phyloP scores from a whole-genome alignment of 225 moss, liverwort and hornwort species.

The Polytrichum formosum region DNA sequence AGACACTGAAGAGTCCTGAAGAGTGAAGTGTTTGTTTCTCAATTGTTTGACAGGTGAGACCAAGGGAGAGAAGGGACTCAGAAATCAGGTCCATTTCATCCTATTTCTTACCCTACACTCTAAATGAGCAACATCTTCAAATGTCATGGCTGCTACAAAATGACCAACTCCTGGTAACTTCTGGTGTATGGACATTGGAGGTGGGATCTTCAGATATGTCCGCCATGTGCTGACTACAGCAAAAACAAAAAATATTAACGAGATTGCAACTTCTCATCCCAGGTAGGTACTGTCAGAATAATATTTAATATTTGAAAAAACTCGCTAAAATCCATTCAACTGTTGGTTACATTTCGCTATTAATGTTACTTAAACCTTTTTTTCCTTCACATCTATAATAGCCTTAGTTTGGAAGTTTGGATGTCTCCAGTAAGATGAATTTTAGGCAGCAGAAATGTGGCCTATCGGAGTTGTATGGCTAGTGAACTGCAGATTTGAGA shows the following conservation, averaged over 20 bases:
- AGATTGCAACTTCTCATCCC: conserved; percentile 13
- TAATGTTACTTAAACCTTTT: not conserved
- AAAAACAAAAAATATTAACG: conserved; percentile 16
- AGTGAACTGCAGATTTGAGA: conserved; percentile 20
- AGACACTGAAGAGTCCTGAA: too few relatives aligned
- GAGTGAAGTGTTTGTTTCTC: too few relatives aligned
- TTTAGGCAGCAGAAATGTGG: too few relatives aligned
- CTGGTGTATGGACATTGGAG: not conserved
- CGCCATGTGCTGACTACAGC: conserved; percentile 29
- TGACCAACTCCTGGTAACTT: not conserved
- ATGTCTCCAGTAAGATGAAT: too few relatives aligned
- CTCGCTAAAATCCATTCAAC: not conserved
- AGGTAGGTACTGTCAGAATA: not conserved
- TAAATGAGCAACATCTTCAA: not conserved
- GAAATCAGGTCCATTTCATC: conserved; percentile 27
- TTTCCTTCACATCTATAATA: not conserved
- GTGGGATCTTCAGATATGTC: conserved; percentile 22
- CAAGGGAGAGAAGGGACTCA: conserved; percentile 37
- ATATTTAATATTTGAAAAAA: too few relatives aligned
- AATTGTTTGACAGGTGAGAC: conserved; percentile 22
- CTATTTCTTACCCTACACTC: not conserved
- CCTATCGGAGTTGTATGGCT: not conserved
- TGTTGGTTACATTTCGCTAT: not conserved
- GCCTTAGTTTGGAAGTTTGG: too few relatives aligned
- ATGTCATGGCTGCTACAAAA: not conserved